phyloP scores from a whole-genome alignment of 2,329 filamentous ascomycete species.

The Podosphaera aphanis region DNA sequence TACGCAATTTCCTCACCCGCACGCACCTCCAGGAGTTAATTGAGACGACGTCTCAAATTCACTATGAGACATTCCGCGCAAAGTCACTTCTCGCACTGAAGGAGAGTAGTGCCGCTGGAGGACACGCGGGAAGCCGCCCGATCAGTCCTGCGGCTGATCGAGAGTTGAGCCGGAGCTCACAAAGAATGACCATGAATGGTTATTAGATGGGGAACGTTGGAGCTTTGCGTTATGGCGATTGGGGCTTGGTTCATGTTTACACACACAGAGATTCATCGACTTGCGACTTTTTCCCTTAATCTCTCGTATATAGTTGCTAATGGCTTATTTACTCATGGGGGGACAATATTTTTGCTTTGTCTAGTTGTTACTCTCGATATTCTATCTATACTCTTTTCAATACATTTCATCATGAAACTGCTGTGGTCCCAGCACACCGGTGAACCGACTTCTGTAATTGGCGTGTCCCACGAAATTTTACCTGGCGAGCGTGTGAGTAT shows the following conservation, averaged over 20 bases:
- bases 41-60: constrained; percentile 97
- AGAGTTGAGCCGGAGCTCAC: constrained; percentile 88
- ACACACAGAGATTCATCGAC: constrained; percentile 14
- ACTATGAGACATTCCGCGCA: constrained; percentile 99
- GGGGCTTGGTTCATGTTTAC: constrained; percentile 11
- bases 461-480: no score
- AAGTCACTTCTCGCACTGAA: constrained; percentile 96
- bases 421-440: no score
- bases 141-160: constrained; percentile 89
- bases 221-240: constrained; percentile 4
- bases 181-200: constrained; percentile 97
- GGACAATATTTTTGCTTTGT: background rate
- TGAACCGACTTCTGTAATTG: no score
- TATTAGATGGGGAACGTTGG: constrained; percentile 35
- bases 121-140: constrained; percentile 54
- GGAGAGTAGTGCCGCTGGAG: constrained; percentile 70
- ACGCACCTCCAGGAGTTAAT: constrained; percentile 97
- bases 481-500: no score
- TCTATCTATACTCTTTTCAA: no score
- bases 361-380: no score
- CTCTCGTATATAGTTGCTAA: constrained; percentile 9
- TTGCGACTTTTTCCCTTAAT: constrained; percentile 14
- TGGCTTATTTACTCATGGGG: background rate
- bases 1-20: constrained; percentile 93
- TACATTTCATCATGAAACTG: no score